Base-by-base conservation (phyloP, 2,329 filamentous ascomycete genomes). In the Celoporthe dispersa region DNA sequence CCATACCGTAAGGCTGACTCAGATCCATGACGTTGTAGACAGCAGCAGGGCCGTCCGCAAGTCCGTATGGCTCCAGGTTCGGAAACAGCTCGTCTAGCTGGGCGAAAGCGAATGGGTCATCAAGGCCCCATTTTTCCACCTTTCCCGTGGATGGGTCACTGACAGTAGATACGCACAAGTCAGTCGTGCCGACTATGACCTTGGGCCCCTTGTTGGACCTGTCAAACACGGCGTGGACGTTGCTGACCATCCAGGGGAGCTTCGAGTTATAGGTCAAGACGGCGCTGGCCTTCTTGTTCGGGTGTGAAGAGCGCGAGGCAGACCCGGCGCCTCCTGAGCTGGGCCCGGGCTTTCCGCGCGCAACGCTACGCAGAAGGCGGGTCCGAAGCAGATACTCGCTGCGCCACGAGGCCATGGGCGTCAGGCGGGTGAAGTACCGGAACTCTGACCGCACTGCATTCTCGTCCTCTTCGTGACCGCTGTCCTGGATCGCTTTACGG, bases 381-480 rank as follows among this genome's bases (percentile, higher is more conserved):
- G 94, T 98, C 62, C 96, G 88, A 69, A 97, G 82, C 63, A 98
- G 91, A 77, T 98, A 99, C 80, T 99, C 96, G 80, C 93, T 98
- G 75, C 95, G 89, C 95, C 96, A 98, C 11, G 94, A 96, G n/a
- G 94, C 92, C 72, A 94, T 82, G 3, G 90, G 86, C 12, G 93
- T 97, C 68, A 99, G 85, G 59, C 94, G 90, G 22, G 92, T 89
- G 77, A 98, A 99, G 73, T 89, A 88, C 60, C 94, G 92, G 75
- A 88, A 88, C 77, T 96, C 92, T 0, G 92, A 91, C 37, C 88
- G 87, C 60, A 94, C 83, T 68, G 79, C 80, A 76, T 88, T 89
- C 67, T 81, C 80, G 61, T 80, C 79, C 48, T 88, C 82, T 33
- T 83, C 80, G 31, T 84, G 82, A 74, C 82, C 81, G 1, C 81